Evolutionary conservation across 192 early-diverging fungal species (phyloP), one percentile per base, ranked within the genome.

Genomic region (Chytriomyces sp.): DNA sequence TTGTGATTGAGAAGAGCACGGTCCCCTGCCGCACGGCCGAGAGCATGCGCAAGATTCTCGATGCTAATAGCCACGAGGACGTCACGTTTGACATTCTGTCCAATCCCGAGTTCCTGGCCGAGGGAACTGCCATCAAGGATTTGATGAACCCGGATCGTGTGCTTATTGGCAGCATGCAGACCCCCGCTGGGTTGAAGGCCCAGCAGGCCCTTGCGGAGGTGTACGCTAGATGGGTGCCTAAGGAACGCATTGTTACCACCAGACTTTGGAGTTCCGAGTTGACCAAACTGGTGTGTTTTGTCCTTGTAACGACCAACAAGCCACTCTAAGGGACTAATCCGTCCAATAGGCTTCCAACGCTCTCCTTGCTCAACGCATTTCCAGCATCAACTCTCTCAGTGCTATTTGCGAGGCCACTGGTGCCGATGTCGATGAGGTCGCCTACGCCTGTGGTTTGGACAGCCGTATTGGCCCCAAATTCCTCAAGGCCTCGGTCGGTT

Each of bases 21-120:
- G 95, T 97, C 10, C 95, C 95, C 39, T 97, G 95, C 79, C 84
- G 93, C 59, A 95, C 95, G 31, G 92, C 94, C 31, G 88, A 93
- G 67, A 81, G 83, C 73, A 91, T 97, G 84, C 85, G 91, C 63
- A 87, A 87, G 40, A 95, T 93, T 40, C 84, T 95, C n/a, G 89
- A 91, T 55, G 86, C 92, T 53, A 94, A 93, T 78, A 86, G 83
- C 3, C 84, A 71, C 32, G 75, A 79, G 22, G 82, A 82, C 37
- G 89, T 94, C 36, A 82, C 80, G 34, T 95, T 97, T 75, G 88
- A 90, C 65, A 93, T 97, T 56, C 82, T 95, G 52, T 93, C 94
- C 17, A 97, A 97, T 80, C 95, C 95, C 25, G 95, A 97, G 84
- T 97, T 97, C 81, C 86, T 97, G 70, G 93, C 93, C 71, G 95